Conservation (phyloP, 805 yeast species). For the Yueomyces sp. region DNA sequence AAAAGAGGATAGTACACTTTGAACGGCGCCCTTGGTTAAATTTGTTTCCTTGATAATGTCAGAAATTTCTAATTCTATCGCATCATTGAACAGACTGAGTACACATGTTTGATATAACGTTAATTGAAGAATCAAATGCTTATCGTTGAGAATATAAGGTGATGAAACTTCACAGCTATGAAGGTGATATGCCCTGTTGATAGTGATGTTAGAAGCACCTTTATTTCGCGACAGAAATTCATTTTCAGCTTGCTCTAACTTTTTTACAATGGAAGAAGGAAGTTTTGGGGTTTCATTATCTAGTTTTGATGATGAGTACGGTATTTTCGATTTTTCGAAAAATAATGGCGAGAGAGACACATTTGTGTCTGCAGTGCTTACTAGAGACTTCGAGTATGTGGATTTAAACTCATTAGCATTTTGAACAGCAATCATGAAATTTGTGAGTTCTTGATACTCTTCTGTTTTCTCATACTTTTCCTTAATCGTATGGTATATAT, state of each 20-base stretch:
- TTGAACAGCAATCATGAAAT: background rate
- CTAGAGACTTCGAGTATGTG: background rate
- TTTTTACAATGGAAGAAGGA: constrained; percentile 7
- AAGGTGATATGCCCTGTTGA: constrained; percentile 12
- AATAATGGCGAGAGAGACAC: constrained; percentile 6
- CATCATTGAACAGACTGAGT: constrained; percentile 13
- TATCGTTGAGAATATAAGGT: constrained; percentile 7
- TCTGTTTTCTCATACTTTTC: background rate
- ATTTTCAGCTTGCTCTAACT: background rate
- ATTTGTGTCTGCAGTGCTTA: background rate
- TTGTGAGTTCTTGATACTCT: background rate
- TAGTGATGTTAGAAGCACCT: constrained; percentile 6
- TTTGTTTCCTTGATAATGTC: constrained; percentile 3
- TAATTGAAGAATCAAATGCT: constrained; percentile 10
- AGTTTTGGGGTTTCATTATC: constrained; percentile 3
- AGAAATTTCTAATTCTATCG: constrained; percentile 3
- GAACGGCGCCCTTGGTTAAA: constrained; percentile 2
- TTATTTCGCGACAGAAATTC: constrained; percentile 3
- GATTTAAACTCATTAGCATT: background rate
- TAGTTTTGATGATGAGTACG: constrained; percentile 6
- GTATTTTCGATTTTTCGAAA: constrained; percentile 13
- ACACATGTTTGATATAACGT: constrained; percentile 18
- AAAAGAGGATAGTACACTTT: constrained; percentile 12
- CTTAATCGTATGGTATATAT: too few relatives aligned
- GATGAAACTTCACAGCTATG: constrained; percentile 20